These are phyloP conservation scores for Nannochloris sp. DNA, from an alignment of 139 green algal species.

Conservation along the genomic window DNA sequence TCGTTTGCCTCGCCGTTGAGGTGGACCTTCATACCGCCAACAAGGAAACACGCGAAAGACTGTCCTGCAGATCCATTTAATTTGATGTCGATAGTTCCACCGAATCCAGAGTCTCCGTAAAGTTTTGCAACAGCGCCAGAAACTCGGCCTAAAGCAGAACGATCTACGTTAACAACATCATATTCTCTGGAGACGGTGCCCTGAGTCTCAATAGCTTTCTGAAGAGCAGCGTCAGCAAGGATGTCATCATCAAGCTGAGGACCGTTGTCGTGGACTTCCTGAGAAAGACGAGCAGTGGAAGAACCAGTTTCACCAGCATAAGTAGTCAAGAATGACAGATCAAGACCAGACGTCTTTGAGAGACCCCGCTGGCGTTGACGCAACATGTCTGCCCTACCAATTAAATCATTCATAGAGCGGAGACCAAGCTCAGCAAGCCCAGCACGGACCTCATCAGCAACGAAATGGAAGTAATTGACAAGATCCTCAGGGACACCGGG, in stretches of 20 bases:
- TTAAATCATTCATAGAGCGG: constrained; percentile 83
- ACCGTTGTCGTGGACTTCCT: constrained; percentile 69
- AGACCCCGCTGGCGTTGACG: constrained; percentile 50
- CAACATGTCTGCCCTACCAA: constrained; percentile 77
- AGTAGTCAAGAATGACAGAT: constrained; percentile 89
- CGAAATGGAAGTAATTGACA: constrained; percentile 98
- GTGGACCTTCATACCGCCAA: constrained; percentile 64
- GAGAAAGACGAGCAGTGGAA: constrained; percentile 29
- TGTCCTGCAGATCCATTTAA: constrained; percentile 77
- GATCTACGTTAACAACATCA: constrained; percentile 84
- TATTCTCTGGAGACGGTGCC: constrained; percentile 38
- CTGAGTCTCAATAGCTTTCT: constrained; percentile 41
- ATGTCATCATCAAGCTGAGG: constrained; percentile 88
- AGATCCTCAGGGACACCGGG: constrained; percentile 65
- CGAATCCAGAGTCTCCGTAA: constrained; percentile 80
- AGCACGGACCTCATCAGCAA: constrained; percentile 82
- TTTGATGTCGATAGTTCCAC: constrained; percentile 62
- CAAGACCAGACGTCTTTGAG: constrained; percentile 84
- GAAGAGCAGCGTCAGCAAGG: constrained; percentile 74
- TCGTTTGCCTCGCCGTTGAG: constrained; percentile 97
- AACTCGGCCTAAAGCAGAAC: constrained; percentile 66
- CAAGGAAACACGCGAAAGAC: constrained; percentile 85
- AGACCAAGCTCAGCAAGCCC: constrained; percentile 79
- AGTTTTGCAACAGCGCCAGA: constrained; percentile 70
- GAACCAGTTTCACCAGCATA: constrained; percentile 44